A percentile compares a stretch with the other conserved stretches of the same genome.
These are phyloP conservation scores for Periconia macrospinosa DNA, from an alignment of 2,329 filamentous ascomycete species.

Conservation along the genomic window DNA sequence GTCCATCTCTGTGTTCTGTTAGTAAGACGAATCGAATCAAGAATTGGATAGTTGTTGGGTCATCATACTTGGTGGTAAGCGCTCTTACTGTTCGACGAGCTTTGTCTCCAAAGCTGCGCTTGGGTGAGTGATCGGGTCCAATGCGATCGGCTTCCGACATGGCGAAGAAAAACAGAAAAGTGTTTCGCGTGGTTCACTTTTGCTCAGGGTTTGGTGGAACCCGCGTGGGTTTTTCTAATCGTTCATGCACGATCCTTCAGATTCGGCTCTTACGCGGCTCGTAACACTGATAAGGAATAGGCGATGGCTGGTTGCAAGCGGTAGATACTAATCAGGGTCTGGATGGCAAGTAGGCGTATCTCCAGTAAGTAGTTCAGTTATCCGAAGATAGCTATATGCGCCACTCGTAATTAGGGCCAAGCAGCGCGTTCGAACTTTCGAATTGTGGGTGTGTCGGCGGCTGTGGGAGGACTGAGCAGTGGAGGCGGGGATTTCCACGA, in stretches of 20 bases:
- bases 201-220: conserved; percentile 31
- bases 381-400: neutral
- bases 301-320: conserved; percentile 17
- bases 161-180: conserved; percentile 1
- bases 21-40: conserved; percentile 6
- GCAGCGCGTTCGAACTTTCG: neutral
- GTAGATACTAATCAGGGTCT: conserved; percentile 13
- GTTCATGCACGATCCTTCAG: conserved; percentile 9
- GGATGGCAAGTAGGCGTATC: conserved; percentile 3
- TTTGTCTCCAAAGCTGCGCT: conserved; percentile 46
- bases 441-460: conserved; percentile 9
- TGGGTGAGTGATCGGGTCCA: conserved; percentile 44
- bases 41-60: neutral
- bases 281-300: conserved; percentile 18
- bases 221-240: conserved; percentile 17
- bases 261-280: conserved; percentile 3
- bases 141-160: conserved; percentile 50
- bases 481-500: conserved; percentile 21
- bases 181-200: conserved; percentile 17
- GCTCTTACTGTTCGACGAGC: conserved; percentile 45
- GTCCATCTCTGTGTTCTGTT: conserved; percentile 59
- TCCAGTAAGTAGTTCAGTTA: neutral
- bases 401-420: neutral
- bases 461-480: neutral
- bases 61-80: conserved; percentile 53